phyloP scores from a whole-genome alignment of 345 rosid species.

The Populus alba region DNA sequence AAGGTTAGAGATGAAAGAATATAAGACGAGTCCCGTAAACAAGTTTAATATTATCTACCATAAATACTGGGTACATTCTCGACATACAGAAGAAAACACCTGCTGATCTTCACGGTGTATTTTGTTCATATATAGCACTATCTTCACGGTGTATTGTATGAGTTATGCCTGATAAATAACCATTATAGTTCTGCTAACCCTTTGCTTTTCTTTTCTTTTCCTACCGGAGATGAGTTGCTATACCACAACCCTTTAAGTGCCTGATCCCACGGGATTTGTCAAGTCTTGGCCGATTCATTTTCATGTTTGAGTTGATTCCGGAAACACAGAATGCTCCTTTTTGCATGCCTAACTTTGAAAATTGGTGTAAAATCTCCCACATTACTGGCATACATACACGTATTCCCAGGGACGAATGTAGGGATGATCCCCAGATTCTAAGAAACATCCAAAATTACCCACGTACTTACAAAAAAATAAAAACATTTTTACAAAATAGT shows the following conservation, averaged over 20 bases:
- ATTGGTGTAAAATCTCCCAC: not conserved
- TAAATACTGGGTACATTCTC: not conserved
- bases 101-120: not conserved
- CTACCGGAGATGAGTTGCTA: not conserved
- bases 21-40: no score
- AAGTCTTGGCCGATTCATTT: not conserved
- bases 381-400: not conserved
- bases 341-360: not conserved
- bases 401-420: not conserved
- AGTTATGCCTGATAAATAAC: not conserved
- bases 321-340: not conserved
- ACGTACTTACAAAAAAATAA: not conserved
- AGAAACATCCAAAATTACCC: not conserved
- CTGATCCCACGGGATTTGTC: not conserved
- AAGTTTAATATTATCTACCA: no score
- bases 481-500: not conserved
- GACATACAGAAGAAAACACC: not conserved
- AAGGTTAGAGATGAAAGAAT: no score
- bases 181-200: not conserved
- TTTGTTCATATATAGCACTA: no score
- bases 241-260: not conserved
- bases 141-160: not conserved
- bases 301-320: not conserved
- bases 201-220: no score
- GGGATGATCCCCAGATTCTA: not conserved